A percentile compares a stretch with the other conserved stretches of the same genome.
These are phyloP conservation scores for Taphrina flavorubra DNA, from an alignment of 1,139 yeast species.

Conservation along the genomic window DNA sequence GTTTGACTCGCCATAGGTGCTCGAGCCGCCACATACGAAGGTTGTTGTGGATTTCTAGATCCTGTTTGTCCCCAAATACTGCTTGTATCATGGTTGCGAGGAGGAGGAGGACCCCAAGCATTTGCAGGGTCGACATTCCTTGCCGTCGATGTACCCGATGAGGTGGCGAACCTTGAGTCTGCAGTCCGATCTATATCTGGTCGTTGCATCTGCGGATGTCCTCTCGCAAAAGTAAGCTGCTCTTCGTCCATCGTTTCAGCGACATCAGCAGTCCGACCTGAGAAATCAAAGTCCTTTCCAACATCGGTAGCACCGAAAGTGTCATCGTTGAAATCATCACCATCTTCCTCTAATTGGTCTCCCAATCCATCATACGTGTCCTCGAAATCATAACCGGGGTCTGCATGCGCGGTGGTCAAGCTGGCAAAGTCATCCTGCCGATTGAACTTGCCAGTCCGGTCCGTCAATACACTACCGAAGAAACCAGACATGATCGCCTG, in stretches of 20 bases:
- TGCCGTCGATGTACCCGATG: slow-evolving; percentile 44
- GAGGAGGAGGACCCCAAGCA: background rate
- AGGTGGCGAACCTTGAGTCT: background rate
- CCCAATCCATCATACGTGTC: slow-evolving; percentile 85
- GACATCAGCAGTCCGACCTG: slow-evolving; percentile 55
- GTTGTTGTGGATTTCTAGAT: background rate
- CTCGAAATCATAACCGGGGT: slow-evolving; percentile 65
- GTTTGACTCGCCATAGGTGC: slow-evolving; percentile 30
- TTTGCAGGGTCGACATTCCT: slow-evolving; percentile 1
- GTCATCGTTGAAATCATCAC: slow-evolving; percentile 83
- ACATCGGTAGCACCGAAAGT: slow-evolving; percentile 75
- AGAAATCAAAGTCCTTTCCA: slow-evolving; percentile 74
- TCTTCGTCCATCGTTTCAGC: slow-evolving; percentile 52
- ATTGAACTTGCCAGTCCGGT: slow-evolving; percentile 33
- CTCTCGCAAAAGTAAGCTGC: slow-evolving; percentile 54
- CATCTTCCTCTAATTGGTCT: slow-evolving; percentile 68
- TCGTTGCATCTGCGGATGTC: slow-evolving; percentile 54
- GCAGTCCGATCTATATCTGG: slow-evolving; percentile 14
- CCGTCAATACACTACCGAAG: slow-evolving; percentile 35
- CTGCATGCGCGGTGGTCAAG: slow-evolving; percentile 4
- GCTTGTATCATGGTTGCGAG: background rate
- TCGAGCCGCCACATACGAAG: background rate
- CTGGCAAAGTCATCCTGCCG: slow-evolving; percentile 36
- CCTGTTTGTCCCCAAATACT: slow-evolving; percentile 11
- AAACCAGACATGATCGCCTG: slow-evolving; percentile 30